phyloP scores from a whole-genome alignment of 2,329 filamentous ascomycete genomes.

The Colletotrichum chlorophyti region DNA sequence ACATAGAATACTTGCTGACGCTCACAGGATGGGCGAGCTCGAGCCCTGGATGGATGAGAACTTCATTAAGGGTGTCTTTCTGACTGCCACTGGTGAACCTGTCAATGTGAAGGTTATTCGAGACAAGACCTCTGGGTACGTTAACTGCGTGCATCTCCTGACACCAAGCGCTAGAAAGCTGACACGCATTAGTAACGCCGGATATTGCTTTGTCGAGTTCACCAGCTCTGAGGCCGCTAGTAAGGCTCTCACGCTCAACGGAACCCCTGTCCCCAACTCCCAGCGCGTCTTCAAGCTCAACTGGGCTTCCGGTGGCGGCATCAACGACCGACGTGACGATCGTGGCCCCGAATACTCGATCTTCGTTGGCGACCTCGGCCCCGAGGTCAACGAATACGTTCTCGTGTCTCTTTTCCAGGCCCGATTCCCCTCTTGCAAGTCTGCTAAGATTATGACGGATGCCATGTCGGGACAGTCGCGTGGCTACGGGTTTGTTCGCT shows the following conservation, averaged over 20 bases:
- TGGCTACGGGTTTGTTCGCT: slow-evolving; percentile 97
- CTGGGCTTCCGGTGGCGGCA: slow-evolving; percentile 96
- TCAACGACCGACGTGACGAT: slow-evolving; percentile 94
- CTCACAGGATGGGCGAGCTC: slow-evolving; percentile 92
- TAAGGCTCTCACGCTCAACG: slow-evolving; percentile 91
- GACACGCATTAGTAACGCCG: slow-evolving; percentile 88
- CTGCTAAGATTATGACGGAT: slow-evolving; percentile 99
- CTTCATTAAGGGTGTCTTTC: slow-evolving; percentile 93
- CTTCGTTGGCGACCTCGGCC: slow-evolving; percentile 96
- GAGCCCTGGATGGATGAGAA: slow-evolving; percentile 99
- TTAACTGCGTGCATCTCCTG: neutral
- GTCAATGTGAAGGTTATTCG: slow-evolving; percentile 99
- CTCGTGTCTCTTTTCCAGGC: slow-evolving; percentile 96
- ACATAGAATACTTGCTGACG: slow-evolving; percentile 17
- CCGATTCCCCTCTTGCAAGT: slow-evolving; percentile 97
- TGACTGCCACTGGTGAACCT: slow-evolving; percentile 86
- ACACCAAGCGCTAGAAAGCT: too few species aligned
- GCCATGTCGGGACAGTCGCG: slow-evolving; percentile 97
- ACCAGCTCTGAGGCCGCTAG: slow-evolving; percentile 80
- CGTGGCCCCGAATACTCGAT: slow-evolving; percentile 96
- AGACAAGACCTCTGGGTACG: slow-evolving; percentile 96
- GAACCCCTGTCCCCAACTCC: slow-evolving; percentile 89
- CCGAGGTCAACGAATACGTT: slow-evolving; percentile 98
- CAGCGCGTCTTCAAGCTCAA: slow-evolving; percentile 97
- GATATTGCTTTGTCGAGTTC: slow-evolving; percentile 99